Evolutionary conservation across 352 stramenopile species (phyloP).

Genomic region (Phytophthora cactorum): DNA sequence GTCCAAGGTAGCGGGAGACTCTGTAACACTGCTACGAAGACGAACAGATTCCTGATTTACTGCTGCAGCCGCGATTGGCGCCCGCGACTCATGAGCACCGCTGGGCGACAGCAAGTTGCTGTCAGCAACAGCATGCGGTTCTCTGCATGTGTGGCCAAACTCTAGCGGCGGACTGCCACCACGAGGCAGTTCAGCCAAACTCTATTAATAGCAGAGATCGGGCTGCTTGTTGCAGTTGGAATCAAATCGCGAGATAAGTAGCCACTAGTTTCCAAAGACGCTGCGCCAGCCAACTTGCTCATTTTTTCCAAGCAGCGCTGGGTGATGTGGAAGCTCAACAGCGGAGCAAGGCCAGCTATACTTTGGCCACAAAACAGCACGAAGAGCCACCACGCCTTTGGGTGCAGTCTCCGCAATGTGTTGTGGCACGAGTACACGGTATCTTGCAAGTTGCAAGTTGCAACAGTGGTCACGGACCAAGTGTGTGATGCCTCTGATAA

Average conservation of each 20-base stretch:
- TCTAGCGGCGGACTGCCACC: too few relatives aligned
- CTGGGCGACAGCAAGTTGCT: not conserved
- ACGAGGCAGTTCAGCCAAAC: too few relatives aligned
- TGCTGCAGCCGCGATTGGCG: constrained; percentile 4
- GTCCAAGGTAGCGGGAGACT: constrained; percentile 2
- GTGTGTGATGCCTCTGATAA: constrained; percentile 1
- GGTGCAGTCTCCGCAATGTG: constrained; percentile 23
- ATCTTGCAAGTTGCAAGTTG: constrained; percentile 11
- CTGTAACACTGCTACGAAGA: not conserved
- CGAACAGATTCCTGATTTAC: constrained; percentile 24
- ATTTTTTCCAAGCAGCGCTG: constrained; percentile 17
- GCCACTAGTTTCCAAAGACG: constrained; percentile 30
- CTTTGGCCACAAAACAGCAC: not conserved
- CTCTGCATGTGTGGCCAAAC: not conserved
- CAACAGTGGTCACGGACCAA: not conserved
- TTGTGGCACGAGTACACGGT: not conserved
- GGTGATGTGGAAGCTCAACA: not conserved
- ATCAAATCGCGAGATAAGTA: constrained; percentile 36
- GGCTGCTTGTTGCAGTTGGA: constrained; percentile 27
- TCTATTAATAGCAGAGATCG: constrained; percentile 14
- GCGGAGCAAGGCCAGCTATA: not conserved
- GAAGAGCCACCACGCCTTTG: not conserved
- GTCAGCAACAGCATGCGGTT: not conserved
- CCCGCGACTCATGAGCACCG: constrained; percentile 4
- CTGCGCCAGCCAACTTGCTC: constrained; percentile 17